phyloP scores from a whole-genome alignment of 768 basidiomycete genomes.

The Leucocoprinus birnbaumii region DNA sequence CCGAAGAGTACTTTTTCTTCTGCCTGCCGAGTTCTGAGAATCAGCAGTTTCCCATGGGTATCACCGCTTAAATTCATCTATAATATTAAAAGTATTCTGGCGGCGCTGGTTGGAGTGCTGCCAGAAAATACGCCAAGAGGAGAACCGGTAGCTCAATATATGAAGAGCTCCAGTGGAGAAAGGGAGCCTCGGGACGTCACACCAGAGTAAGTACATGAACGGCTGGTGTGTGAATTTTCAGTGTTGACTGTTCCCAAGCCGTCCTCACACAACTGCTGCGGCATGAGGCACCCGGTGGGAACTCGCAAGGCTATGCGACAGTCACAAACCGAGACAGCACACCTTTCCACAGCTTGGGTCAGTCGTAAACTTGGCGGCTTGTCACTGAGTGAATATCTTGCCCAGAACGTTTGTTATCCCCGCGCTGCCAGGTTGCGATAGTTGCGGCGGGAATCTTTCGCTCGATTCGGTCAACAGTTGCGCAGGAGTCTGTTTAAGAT shows the following conservation, averaged over 20 bases:
- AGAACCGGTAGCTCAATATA: not conserved
- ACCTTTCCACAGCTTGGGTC: not conserved
- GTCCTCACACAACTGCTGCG: constrained; percentile 2
- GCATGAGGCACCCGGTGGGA: no score
- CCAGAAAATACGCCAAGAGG: constrained; percentile 1
- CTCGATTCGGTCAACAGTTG: not conserved
- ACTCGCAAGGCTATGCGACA: not conserved
- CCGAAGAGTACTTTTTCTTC: no score
- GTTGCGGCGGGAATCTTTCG: not conserved
- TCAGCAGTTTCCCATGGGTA: no score
- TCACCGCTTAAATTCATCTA: no score
- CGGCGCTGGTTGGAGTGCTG: no score
- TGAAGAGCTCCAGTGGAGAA: not conserved
- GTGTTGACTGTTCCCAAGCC: not conserved
- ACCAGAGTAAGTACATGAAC: not conserved
- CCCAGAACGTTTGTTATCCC: not conserved
- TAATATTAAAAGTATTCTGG: no score
- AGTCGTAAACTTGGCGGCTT: not conserved
- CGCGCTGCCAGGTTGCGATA: not conserved
- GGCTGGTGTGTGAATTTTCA: not conserved
- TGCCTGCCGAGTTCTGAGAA: no score
- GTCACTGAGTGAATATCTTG: not conserved
- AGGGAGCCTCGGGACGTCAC: not conserved
- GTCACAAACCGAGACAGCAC: not conserved
- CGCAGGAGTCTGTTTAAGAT: not conserved